These are phyloP conservation scores for Cladosporium sp. DNA, from an alignment of 2,329 filamentous ascomycete species.

Conservation along the genomic window DNA sequence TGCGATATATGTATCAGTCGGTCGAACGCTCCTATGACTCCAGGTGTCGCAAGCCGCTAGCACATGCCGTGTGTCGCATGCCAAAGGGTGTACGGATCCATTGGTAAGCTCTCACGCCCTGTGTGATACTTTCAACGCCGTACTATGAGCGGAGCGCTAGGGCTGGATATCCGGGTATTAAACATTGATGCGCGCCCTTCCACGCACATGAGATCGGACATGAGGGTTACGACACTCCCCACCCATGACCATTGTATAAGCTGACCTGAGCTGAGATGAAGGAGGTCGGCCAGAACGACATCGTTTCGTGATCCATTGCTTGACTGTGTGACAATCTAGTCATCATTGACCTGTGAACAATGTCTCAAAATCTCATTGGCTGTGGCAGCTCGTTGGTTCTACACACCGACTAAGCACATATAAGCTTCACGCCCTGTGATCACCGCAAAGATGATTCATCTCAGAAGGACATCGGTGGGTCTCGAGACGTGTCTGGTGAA, in stretches of 20 bases:
- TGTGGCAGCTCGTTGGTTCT: background rate
- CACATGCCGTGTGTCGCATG: background rate
- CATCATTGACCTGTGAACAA: background rate
- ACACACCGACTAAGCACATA: background rate
- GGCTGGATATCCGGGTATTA: background rate
- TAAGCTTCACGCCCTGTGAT: background rate
- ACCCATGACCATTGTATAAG: background rate
- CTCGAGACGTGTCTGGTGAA: background rate
- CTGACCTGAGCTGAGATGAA: background rate
- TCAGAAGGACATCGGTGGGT: background rate
- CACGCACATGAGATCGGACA: background rate
- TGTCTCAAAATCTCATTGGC: background rate
- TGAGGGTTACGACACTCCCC: background rate
- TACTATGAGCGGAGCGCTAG: background rate
- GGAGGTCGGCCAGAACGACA: background rate
- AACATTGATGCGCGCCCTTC: background rate
- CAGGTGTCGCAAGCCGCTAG: background rate
- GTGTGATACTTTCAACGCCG: background rate
- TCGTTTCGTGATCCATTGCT: background rate
- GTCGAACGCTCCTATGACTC: background rate
- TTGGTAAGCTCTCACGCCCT: slow-evolving; percentile 2
- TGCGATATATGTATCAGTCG: background rate
- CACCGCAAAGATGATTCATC: background rate
- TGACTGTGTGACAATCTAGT: background rate
- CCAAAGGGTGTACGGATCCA: background rate